Evolutionary conservation across 1,284 basidiomycete species (phyloP), one percentile per base, ranked within the genome.

Genomic region (Trametes hirsuta): DNA sequence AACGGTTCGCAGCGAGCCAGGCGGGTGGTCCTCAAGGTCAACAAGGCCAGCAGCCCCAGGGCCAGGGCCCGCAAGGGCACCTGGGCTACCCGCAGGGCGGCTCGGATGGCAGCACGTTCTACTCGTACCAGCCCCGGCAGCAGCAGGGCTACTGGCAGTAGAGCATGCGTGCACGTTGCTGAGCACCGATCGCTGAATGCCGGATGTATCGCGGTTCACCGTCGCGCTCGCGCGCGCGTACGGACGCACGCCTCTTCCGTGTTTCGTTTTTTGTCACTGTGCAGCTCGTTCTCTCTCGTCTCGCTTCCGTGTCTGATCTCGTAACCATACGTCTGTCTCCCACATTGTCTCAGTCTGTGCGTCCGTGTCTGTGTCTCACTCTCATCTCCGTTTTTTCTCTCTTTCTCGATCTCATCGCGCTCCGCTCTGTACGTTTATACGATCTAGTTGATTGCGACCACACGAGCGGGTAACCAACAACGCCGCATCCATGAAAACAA

Each of bases 91-190:
- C 82, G 8, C 88, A 90, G 69, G 83, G 81, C 42, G 81, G 75
- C 42, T 83, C 79, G 48, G 88, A 90, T 54, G 84, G 75, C 35
- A 79, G 77, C 58, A 53, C 60, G 64, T 90, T 87, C 71, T 90
- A 90, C 69, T 81, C 82, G 65, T 90, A 89, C 71, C 86, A 86
- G 71, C 79, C 80, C 22, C 76, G 84, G 68, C 84, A 85, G 71
- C 86, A 86, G 74, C 84, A 85, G 73, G 82, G 81, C 61, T 90
- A 88, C 74, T 90, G 88, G 88, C 86, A 88, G 77, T 89, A 74
- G 68, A 44, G 30, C 30, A 8, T 30, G 30, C 30, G 30, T 10
- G 39, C 0, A 40, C 9, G 52, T 15, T 46, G 36, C 22, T 56
- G 18, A 41, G 30, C 30, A 30, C 30, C 30, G 30, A 30, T 2